These are phyloP conservation scores for Plasmodium coatneyi DNA, from an alignment of 169 alveolate genomes.

Conservation along the genomic window DNA sequence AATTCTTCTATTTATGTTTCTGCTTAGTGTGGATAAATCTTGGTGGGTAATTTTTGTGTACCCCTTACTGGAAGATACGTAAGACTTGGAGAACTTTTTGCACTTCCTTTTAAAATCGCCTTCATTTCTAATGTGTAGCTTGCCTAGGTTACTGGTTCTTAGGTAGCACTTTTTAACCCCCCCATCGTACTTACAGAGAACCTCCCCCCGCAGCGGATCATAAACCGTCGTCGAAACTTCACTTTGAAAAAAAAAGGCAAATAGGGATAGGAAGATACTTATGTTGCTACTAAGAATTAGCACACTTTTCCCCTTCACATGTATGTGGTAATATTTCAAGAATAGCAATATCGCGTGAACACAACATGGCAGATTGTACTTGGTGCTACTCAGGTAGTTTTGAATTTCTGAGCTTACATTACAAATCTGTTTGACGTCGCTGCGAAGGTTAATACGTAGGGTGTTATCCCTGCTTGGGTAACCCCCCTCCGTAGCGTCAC, in stretches of 20 bases:
- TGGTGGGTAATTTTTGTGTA: constrained; percentile 5
- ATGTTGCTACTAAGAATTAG: constrained; percentile 48
- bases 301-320: constrained; percentile 14
- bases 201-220: constrained; percentile 41
- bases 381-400: constrained; percentile 2
- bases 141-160: neutral
- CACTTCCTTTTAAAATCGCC: constrained; percentile 11
- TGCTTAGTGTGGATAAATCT: neutral
- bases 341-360: constrained; percentile 30
- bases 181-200: constrained; percentile 33
- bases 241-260: constrained; percentile 21
- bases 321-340: constrained; percentile 34
- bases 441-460: neutral
- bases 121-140: constrained; percentile 2
- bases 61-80: neutral
- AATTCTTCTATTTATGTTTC: constrained; percentile 21
- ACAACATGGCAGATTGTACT: constrained; percentile 46
- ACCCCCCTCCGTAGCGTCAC: neutral
- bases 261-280: constrained; percentile 34
- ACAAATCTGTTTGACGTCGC: neutral
- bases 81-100: neutral
- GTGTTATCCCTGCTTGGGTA: neutral
- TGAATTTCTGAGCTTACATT: neutral
- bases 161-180: neutral
- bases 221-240: constrained; percentile 46